phyloP scores from a whole-genome alignment of 2,329 filamentous ascomycete species.

The Metarhizium anisopliae region DNA sequence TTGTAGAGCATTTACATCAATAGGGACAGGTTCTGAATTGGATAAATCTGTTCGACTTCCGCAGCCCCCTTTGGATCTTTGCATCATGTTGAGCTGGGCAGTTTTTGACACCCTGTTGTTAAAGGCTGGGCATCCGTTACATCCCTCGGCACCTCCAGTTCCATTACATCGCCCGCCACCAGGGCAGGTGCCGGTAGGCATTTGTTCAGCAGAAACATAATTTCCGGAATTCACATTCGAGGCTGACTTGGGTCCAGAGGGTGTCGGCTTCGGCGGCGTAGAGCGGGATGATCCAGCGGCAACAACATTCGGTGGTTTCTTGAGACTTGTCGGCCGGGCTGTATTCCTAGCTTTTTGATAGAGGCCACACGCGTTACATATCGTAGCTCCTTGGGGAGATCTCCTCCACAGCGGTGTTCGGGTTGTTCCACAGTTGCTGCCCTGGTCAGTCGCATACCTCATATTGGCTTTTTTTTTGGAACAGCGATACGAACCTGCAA shows the following conservation, averaged over 20 bases:
- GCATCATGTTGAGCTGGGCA: conserved; percentile 57
- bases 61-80: conserved; percentile 30
- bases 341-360: conserved; percentile 93
- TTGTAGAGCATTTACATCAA: conserved; percentile 26
- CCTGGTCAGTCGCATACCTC: conserved; percentile 1
- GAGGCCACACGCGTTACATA: conserved; percentile 94
- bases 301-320: conserved; percentile 56
- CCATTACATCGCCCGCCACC: conserved; percentile 94
- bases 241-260: conserved; percentile 29
- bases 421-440: conserved; percentile 89
- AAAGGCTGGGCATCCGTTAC: conserved; percentile 91
- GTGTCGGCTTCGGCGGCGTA: conserved; percentile 26
- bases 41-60: conserved; percentile 15
- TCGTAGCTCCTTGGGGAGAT: conserved; percentile 85
- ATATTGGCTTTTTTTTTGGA: not conserved
- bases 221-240: conserved; percentile 46
- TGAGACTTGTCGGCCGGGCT: conserved; percentile 80
- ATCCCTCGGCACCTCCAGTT: conserved; percentile 89
- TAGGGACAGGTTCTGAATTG: conserved; percentile 19
- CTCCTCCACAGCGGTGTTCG: conserved; percentile 90
- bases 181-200: conserved; percentile 78
- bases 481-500: conserved; percentile 52
- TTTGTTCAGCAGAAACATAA: conserved; percentile 70
- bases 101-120: conserved; percentile 94
- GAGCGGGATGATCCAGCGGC: conserved; percentile 33